Percentiles rank a stretch among this genome's conserved stretches.
phyloP scores from a whole-genome alignment of 2,329 filamentous ascomycete species.

The Scedosporium dehoogii region DNA sequence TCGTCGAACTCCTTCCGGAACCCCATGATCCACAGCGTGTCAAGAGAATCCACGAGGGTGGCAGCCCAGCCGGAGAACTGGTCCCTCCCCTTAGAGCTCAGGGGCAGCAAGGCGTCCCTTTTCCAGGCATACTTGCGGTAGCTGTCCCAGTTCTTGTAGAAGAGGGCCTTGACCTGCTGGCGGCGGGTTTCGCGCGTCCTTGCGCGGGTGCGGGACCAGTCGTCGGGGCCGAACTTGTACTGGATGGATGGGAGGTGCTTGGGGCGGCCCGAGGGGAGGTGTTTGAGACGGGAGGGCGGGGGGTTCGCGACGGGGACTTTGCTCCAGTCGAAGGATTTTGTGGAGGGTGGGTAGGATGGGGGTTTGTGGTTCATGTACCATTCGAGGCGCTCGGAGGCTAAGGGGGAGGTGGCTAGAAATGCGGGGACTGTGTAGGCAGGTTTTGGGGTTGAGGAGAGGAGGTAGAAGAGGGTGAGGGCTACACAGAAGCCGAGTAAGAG shows the following conservation, averaged over 20 bases:
- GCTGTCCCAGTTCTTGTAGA: slow-evolving; percentile 45
- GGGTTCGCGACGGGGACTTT: slow-evolving; percentile 17
- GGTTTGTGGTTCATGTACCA: slow-evolving; percentile 3
- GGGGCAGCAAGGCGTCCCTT: slow-evolving; percentile 51
- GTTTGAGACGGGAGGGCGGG: slow-evolving; percentile 13
- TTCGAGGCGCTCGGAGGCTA: background rate
- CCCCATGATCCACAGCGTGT: slow-evolving; percentile 66
- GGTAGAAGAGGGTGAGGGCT: background rate
- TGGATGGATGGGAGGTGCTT: slow-evolving; percentile 24
- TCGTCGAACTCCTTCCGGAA: slow-evolving; percentile 54
- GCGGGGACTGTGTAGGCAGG: background rate
- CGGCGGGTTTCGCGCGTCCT: slow-evolving; percentile 23
- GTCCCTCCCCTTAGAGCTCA: slow-evolving; percentile 40
- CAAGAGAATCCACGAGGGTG: slow-evolving; percentile 56
- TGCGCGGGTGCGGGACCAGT: slow-evolving; percentile 12
- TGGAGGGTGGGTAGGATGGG: background rate
- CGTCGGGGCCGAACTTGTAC: slow-evolving; percentile 18
- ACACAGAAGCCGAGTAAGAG: background rate
- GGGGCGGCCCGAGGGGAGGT: slow-evolving; percentile 15
- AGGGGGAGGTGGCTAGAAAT: background rate
- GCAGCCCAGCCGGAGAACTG: slow-evolving; percentile 59
- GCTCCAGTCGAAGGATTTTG: slow-evolving; percentile 26
- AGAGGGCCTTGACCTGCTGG: slow-evolving; percentile 37
- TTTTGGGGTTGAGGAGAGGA: background rate
- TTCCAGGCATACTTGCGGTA: slow-evolving; percentile 56